Evolutionary conservation across 148 eudicot species (phyloP), one percentile per base, ranked within the genome.

Genomic region (Polygonum aviculare): DNA sequence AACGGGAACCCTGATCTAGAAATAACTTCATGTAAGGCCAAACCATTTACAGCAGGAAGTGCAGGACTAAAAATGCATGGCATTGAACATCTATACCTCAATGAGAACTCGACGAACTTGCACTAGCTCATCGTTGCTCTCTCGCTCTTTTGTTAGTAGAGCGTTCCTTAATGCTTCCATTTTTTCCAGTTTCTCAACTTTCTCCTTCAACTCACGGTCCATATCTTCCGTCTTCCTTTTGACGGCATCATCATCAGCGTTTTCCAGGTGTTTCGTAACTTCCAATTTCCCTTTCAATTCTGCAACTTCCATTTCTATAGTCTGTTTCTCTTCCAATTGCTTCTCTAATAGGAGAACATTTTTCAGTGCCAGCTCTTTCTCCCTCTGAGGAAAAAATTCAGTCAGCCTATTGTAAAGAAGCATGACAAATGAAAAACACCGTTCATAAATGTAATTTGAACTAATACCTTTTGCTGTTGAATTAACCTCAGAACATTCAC

Each of bases 81-180:
- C 18, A 26, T 52, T 12, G 15, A 45, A 36, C n/a, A 65, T 65
- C 47, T 85, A 78, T 90, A 95, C 98, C 67, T 19, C 75, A 73
- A 90, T 89, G 70, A 95, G 76, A 77, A 74, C 85, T 81, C 87
- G 86, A 65, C 96, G 96, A 73, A 93, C 96, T 60, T 83, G 88
- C 77, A 92, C 93, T 76, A 95, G 84, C 83, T 95, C 97, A 36
- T 92, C 93, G 49, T 95, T 95, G 82, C 94, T 92, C 81, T 86
- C 83, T 18, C 91, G 90, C 83, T 95, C 89, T 78, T 85, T 90
- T 7, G 54, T 54, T 38, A 85, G 50, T 8, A 95, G 87, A 19
- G 82, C 81, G 59, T 82, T 85, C 75, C 87, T 86, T 79, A 92
- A 36, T 35, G 77, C 79, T 77, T 92, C 91, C 81, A 87, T 41